Percentiles rank a stretch among this genome's conserved stretches.
Conservation (phyloP, 208 protist species). For the Crithidia expoeki region DNA sequence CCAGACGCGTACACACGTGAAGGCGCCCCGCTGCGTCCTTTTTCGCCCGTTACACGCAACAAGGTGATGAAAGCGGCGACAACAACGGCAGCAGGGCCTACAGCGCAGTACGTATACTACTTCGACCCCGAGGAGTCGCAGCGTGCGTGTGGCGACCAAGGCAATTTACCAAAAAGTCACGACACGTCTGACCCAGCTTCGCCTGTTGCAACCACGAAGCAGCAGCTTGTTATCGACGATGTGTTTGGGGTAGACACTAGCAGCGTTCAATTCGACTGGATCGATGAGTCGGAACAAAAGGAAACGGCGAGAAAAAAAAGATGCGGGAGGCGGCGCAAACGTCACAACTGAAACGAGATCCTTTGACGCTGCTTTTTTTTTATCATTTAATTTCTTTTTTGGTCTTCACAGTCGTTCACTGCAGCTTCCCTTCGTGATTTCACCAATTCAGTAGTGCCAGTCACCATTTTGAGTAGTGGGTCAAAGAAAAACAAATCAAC, state of each 20-base stretch:
- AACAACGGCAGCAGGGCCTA: constrained; percentile 3
- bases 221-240: background rate
- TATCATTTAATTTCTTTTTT: background rate
- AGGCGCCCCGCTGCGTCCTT: constrained; percentile 13
- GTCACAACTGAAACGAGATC: background rate
- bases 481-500: too few relatives aligned
- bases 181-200: background rate
- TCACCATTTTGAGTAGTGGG: too few relatives aligned
- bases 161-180: background rate
- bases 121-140: constrained; percentile 39
- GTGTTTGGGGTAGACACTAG: background rate
- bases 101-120: constrained; percentile 48
- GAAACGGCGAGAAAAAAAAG: constrained; percentile 15
- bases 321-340: background rate
- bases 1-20: constrained; percentile 53
- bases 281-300: constrained; percentile 14
- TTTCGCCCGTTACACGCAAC: background rate
- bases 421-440: background rate
- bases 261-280: constrained; percentile 10
- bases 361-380: background rate
- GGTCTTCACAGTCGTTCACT: background rate
- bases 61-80: too few relatives aligned
- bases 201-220: background rate
- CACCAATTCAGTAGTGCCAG: too few relatives aligned
- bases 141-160: background rate